Conservation (phyloP, 495 filamentous ascomycete genomes). For the Annulohypoxylon maeteangense region DNA sequence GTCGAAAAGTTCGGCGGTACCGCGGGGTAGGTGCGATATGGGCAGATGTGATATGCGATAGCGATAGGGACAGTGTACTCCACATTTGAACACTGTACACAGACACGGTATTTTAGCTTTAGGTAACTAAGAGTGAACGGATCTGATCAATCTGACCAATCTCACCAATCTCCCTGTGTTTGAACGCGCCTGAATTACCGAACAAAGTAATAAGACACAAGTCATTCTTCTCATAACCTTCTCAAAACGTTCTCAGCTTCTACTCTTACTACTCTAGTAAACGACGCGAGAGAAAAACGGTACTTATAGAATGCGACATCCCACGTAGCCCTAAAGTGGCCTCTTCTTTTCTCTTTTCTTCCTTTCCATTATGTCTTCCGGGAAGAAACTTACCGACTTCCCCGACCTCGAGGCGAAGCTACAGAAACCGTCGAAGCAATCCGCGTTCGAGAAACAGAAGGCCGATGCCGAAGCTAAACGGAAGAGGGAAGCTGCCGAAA, state of each 20-base stretch:
- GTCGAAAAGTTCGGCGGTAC: background rate
- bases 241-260: conserved; percentile 8
- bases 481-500: conserved; percentile 85
- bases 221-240: conserved; percentile 8
- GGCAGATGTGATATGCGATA: conserved; percentile 4
- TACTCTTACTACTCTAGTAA: background rate
- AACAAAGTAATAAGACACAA: background rate
- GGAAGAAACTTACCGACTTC: conserved; percentile 67
- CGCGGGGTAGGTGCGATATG: conserved; percentile 12
- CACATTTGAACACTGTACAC: background rate
- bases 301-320: conserved; percentile 31
- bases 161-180: background rate
- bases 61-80: background rate
- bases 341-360: background rate
- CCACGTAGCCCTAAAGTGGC: background rate
- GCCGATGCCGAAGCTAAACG: conserved; percentile 94
- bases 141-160: conserved; percentile 1
- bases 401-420: conserved; percentile 88
- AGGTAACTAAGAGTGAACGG: background rate
- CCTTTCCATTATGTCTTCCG: conserved; percentile 51
- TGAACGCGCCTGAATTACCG: background rate
- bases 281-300: background rate
- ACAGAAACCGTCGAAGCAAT: conserved; percentile 84
- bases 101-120: conserved; percentile 3
- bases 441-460: conserved; percentile 91